A percentile compares a stretch with the other conserved stretches of the same genome.
Conservation (phyloP, 768 basidiomycete species). For the Tylopilus vinaceipallidus region DNA sequence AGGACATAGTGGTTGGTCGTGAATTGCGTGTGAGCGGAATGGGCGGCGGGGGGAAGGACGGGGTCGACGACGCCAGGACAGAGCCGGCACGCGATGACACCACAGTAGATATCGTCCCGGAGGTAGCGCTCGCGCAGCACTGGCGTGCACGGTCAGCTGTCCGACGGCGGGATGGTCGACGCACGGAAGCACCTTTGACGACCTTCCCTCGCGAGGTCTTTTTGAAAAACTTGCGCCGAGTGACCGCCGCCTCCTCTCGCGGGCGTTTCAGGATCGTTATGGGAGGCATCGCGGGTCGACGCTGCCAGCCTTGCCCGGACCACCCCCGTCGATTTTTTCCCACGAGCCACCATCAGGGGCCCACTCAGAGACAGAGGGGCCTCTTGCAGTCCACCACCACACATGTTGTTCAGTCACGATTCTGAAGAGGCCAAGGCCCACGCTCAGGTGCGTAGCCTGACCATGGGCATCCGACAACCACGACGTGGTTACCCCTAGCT, state of each 20-base stretch:
- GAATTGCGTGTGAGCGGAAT: constrained; percentile 52
- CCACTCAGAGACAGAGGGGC: no score
- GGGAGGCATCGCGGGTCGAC: no score
- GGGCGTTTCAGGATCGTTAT: constrained; percentile 77
- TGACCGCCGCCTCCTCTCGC: constrained; percentile 65
- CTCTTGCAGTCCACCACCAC: no score
- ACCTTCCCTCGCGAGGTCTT: constrained; percentile 95
- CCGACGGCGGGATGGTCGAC: not conserved
- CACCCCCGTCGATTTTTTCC: no score
- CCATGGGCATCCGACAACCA: not conserved
- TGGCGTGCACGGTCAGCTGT: constrained; percentile 27
- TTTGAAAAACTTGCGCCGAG: constrained; percentile 92
- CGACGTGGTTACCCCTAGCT: constrained; percentile 9
- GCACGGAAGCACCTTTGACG: constrained; percentile 75
- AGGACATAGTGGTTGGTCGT: constrained; percentile 77
- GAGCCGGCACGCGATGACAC: constrained; percentile 64
- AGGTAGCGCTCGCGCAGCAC: constrained; percentile 94
- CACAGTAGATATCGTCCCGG: constrained; percentile 87
- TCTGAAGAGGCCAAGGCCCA: constrained; percentile 28
- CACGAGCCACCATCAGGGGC: no score
- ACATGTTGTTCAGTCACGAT: constrained; percentile 25
- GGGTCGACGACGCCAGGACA: constrained; percentile 48
- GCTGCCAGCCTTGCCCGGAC: no score
- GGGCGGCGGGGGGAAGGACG: constrained; percentile 59
- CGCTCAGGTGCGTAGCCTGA: constrained; percentile 2